Base-by-base conservation (phyloP, 768 basidiomycete genomes). In the Trametes elegans region DNA sequence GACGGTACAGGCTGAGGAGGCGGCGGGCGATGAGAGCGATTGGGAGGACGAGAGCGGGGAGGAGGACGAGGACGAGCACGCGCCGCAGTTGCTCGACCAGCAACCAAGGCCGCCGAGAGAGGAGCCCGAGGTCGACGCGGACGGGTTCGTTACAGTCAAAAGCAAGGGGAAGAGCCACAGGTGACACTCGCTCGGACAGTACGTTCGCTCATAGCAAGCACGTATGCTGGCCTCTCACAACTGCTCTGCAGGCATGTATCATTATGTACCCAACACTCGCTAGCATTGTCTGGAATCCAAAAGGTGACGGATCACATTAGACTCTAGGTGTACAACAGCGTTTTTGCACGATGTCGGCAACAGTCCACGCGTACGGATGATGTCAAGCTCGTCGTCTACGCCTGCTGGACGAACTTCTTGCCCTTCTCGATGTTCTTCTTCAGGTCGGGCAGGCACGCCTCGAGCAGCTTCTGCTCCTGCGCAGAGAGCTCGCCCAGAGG, bases 381-480 rank as follows among this genome's bases (percentile, higher is more conserved):
- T 31, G 13, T 36, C 9, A 11, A 2, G 34, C 23, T 8, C 21
- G 27, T 27, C 46, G 26, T 53, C 53, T 54, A 61, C 23, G 53
- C 49, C 61, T 65, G 62, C 49, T 63, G 80, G 62, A 82, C 87
- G 60, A 91, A 92, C 39, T 81, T 79, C 73, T 79, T 84, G 74
- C 94, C 94, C 85, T 94, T 98, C 74, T 91, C 90, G 65, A 98
- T 96, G 84, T 97, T 98, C 85, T 90, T 94, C 84, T 90, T 90
- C 66, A 99, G 83, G 64, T 93, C 92, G 61, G 92, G 91, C 65
- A 94, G 70, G 79, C 89, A 92, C 28, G 87, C 93, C 23, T 84
- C 87, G 65, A 99, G 76, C 55, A 97, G 80, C 69, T 83, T 82
- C 80, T 94, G 72, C 78, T 99, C 97, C 68, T 87, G 81, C 27